Evolutionary conservation across 805 yeast species (phyloP).

Genomic region (Wickerhamiella musiphila): DNA sequence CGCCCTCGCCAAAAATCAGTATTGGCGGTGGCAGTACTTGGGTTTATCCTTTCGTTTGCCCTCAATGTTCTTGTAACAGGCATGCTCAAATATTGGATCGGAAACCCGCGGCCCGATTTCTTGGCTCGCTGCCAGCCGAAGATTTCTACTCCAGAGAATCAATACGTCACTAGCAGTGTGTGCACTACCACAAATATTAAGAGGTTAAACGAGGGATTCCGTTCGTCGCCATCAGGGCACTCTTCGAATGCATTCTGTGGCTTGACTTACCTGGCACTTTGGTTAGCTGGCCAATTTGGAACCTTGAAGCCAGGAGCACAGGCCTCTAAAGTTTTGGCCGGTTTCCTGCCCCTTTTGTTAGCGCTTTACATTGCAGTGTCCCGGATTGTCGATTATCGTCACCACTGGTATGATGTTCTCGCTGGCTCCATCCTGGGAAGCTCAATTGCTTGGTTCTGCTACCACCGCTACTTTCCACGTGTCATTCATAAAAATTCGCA

Average conservation of each 20-base stretch:
- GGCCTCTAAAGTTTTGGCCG: conserved; percentile 2
- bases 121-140: conserved; percentile 67
- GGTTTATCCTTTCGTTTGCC: conserved; percentile 42
- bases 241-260: conserved; percentile 36
- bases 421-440: conserved; percentile 57
- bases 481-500: neutral
- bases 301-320: conserved; percentile 23
- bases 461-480: conserved; percentile 35
- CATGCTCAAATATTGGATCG: conserved; percentile 64
- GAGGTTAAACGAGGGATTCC: conserved; percentile 32
- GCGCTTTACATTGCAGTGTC: conserved; percentile 69
- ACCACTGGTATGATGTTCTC: conserved; percentile 73
- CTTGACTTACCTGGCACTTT: conserved; percentile 29
- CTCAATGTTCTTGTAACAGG: conserved; percentile 52
- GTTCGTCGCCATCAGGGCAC: conserved; percentile 44
- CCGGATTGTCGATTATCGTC: conserved; percentile 84
- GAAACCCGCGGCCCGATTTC: conserved; percentile 86
- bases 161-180: conserved; percentile 18
- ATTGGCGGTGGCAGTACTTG: conserved; percentile 34
- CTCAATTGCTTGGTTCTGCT: conserved; percentile 39
- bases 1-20: neutral
- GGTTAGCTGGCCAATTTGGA: conserved; percentile 31
- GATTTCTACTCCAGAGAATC: conserved; percentile 32
- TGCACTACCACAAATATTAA: conserved; percentile 21
- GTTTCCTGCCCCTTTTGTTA: conserved; percentile 27